A percentile compares a stretch with the other conserved stretches of the same genome.
Evolutionary conservation across 495 filamentous ascomycete species (phyloP).

Genomic region (Penicillium chermesinum): DNA sequence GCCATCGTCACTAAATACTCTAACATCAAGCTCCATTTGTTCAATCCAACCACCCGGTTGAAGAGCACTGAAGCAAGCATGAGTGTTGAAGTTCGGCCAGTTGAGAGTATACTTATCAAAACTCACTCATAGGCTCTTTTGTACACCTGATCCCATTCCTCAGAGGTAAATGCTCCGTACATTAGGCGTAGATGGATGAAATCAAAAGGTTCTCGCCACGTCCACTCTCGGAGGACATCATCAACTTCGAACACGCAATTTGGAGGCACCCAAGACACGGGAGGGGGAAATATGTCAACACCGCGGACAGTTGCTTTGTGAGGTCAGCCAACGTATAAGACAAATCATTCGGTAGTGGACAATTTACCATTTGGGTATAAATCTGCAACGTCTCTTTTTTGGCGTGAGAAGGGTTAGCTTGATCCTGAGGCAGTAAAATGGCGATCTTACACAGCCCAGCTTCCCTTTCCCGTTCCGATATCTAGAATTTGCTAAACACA

Average conservation of each 20-base stretch:
- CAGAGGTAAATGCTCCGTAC: not conserved
- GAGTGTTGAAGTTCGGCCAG: too few relatives aligned
- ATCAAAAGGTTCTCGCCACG: slow-evolving; percentile 5
- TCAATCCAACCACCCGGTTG: slow-evolving; percentile 49
- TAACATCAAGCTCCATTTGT: slow-evolving; percentile 40
- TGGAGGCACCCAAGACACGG: slow-evolving; percentile 1
- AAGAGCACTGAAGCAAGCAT: not conserved
- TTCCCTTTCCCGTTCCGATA: slow-evolving; percentile 23
- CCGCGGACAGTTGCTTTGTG: slow-evolving; percentile 6
- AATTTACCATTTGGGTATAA: slow-evolving; percentile 17
- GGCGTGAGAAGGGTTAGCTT: not conserved
- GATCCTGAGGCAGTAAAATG: not conserved
- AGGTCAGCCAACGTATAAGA: not conserved
- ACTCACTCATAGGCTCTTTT: slow-evolving; percentile 5
- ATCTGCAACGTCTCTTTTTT: slow-evolving; percentile 21
- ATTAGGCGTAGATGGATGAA: slow-evolving; percentile 15
- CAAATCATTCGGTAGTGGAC: too few relatives aligned
- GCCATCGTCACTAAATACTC: slow-evolving; percentile 37
- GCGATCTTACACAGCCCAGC: slow-evolving; percentile 25
- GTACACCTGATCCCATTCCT: not conserved
- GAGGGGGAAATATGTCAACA: slow-evolving; percentile 6
- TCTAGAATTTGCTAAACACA: slow-evolving; percentile 21
- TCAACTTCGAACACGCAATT: slow-evolving; percentile 8
- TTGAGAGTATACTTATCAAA: not conserved
- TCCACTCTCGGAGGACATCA: slow-evolving; percentile 4